Evolutionary conservation across 2,329 filamentous ascomycete species (phyloP).

Genomic region (Didymosphaeria variabile): DNA sequence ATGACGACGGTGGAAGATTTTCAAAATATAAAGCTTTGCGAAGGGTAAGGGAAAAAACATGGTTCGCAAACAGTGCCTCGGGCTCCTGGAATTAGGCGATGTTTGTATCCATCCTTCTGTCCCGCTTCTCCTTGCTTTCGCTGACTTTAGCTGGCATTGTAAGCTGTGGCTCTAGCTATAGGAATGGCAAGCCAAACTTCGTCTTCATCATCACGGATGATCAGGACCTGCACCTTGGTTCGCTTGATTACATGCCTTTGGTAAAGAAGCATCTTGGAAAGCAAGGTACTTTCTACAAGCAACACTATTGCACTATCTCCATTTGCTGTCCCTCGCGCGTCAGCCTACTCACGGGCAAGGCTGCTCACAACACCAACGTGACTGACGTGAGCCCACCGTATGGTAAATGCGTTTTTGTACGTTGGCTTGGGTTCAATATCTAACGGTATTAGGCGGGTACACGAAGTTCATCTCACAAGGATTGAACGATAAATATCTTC

Average conservation of each 20-base stretch:
- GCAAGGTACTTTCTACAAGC: slow-evolving; percentile 65
- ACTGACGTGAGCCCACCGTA: slow-evolving; percentile 65
- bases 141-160: neutral
- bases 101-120: neutral
- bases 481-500: slow-evolving; percentile 72
- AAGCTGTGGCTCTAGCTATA: slow-evolving; percentile 6
- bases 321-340: slow-evolving; percentile 74
- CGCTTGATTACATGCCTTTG: slow-evolving; percentile 67
- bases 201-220: slow-evolving; percentile 74
- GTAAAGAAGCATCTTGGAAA: slow-evolving; percentile 64
- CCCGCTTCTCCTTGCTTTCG: neutral
- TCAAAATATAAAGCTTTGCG: slow-evolving; percentile 2
- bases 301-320: slow-evolving; percentile 72
- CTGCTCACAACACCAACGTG: slow-evolving; percentile 75
- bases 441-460: slow-evolving; percentile 55
- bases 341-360: slow-evolving; percentile 69
- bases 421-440: neutral
- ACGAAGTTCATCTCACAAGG: slow-evolving; percentile 72
- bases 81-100: neutral
- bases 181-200: slow-evolving; percentile 57
- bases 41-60: neutral
- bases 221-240: slow-evolving; percentile 69
- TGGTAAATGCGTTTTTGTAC: slow-evolving; percentile 49
- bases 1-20: neutral
- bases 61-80: neutral